Evolutionary conservation across 2,329 filamentous ascomycete species (phyloP).

Genomic region (Dactylellina leptospora): DNA sequence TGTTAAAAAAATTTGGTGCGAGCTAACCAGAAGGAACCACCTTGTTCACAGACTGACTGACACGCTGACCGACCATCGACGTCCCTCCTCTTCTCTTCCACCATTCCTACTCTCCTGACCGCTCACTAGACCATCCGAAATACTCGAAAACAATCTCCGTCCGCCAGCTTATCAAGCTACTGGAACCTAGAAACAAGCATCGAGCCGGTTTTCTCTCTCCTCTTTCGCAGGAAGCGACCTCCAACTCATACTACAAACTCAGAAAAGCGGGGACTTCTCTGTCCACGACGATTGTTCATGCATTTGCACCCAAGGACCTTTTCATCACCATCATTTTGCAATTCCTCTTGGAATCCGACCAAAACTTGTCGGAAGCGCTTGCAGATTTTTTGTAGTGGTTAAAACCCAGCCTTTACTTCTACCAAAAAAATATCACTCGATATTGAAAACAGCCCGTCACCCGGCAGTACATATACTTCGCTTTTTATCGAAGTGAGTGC

Average conservation of each 20-base stretch:
- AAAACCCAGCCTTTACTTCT: constrained; percentile 32
- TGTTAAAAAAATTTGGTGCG: constrained; percentile 9
- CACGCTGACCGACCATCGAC: background rate
- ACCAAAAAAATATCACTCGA: constrained; percentile 10
- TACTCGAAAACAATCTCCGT: too few species aligned
- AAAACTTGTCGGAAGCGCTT: constrained; percentile 54
- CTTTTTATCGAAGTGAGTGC: constrained; percentile 39
- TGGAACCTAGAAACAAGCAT: constrained; percentile 4
- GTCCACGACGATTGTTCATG: constrained; percentile 54
- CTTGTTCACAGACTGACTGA: constrained; percentile 25
- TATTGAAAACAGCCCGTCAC: constrained; percentile 17
- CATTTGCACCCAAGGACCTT: constrained; percentile 54
- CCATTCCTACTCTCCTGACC: constrained; percentile 15
- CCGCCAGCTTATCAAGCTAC: constrained; percentile 1
- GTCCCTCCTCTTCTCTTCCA: constrained; percentile 8
- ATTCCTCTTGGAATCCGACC: constrained; percentile 54
- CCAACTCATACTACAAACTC: constrained; percentile 4
- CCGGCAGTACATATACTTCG: constrained; percentile 38
- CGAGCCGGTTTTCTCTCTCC: constrained; percentile 24
- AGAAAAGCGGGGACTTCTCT: constrained; percentile 52
- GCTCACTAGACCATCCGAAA: constrained; percentile 28
- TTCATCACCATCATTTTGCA: constrained; percentile 54
- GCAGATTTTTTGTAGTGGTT: constrained; percentile 54
- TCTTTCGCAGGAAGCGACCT: constrained; percentile 33
- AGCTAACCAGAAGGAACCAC: constrained; percentile 32